Evolutionary conservation across 768 basidiomycete species (phyloP).

Genomic region (Tylopilus sp.): DNA sequence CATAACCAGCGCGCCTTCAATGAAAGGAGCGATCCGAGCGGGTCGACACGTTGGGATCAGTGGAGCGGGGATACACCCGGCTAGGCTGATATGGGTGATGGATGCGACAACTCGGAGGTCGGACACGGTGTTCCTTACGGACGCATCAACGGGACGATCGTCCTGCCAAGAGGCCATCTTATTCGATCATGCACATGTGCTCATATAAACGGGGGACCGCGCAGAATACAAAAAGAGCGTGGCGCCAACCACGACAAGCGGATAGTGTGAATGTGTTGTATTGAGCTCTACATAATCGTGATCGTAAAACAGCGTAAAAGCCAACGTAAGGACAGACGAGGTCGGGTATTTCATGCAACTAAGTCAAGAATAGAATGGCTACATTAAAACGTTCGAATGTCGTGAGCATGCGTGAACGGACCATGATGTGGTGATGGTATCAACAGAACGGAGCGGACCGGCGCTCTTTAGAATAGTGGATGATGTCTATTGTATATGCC

Average conservation of each 20-base stretch:
- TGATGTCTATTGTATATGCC: slow-evolving; percentile 25
- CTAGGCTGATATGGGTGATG: background rate
- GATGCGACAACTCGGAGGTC: background rate
- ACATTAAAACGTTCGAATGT: slow-evolving; percentile 12
- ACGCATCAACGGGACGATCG: background rate
- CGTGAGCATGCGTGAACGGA: slow-evolving; percentile 16
- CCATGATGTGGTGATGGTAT: slow-evolving; percentile 8
- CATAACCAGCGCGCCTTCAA: no score
- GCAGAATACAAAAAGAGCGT: background rate
- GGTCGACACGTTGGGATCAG: background rate
- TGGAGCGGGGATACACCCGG: background rate
- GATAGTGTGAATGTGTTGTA: background rate
- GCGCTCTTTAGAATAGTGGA: slow-evolving; percentile 9
- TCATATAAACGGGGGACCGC: no score
- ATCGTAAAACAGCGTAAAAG: slow-evolving; percentile 1
- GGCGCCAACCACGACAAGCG: background rate
- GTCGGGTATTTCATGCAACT: slow-evolving; percentile 17
- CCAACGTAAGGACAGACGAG: slow-evolving; percentile 16
- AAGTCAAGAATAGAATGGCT: slow-evolving; percentile 2
- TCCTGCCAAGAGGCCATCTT: background rate
- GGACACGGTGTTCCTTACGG: background rate
- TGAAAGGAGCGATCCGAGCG: no score
- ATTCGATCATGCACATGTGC: background rate
- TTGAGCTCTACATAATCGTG: background rate
- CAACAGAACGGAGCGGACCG: slow-evolving; percentile 3